Conservation (phyloP, 2,329 filamentous ascomycete genomes). For the Aspergillus awamori region DNA sequence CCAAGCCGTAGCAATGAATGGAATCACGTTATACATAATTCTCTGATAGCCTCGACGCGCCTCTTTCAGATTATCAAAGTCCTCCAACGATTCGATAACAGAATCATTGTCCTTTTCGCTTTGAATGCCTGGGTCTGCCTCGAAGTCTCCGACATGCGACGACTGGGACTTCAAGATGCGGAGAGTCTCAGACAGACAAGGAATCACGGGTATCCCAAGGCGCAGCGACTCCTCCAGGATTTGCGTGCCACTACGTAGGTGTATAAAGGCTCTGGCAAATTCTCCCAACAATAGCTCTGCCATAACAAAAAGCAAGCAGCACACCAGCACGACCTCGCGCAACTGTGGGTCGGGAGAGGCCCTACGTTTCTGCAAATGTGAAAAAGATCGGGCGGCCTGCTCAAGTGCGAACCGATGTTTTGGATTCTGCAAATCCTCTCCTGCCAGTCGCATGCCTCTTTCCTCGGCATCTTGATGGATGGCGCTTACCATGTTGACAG, state of each 20-base stretch:
- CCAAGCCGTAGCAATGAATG: conserved; percentile 20
- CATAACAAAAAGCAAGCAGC: conserved; percentile 22
- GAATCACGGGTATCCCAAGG: background rate
- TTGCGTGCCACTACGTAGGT: conserved; percentile 8
- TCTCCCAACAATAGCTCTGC: conserved; percentile 16
- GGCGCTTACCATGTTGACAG: conserved; percentile 18
- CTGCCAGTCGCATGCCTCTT: background rate
- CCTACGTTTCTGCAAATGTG: conserved; percentile 14
- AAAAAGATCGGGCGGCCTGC: background rate
- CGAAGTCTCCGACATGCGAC: background rate
- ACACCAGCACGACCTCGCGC: conserved; percentile 17
- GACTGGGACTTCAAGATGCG: background rate
- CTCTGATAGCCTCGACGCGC: background rate
- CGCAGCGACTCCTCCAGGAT: background rate
- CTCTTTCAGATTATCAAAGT: background rate
- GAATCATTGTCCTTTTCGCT: background rate
- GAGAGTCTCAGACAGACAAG: background rate
- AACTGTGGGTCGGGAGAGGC: conserved; percentile 18
- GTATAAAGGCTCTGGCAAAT: conserved; percentile 16
- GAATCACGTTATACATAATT: conserved; percentile 11
- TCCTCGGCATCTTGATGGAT: conserved; percentile 14
- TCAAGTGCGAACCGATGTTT: background rate
- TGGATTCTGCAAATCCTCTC: background rate
- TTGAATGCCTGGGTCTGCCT: background rate
- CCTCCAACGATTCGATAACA: too few relatives aligned